Percentiles rank a stretch among this genome's conserved stretches.
Evolutionary conservation across 1,284 basidiomycete species (phyloP).

Genomic region (Malassezia japonica): DNA sequence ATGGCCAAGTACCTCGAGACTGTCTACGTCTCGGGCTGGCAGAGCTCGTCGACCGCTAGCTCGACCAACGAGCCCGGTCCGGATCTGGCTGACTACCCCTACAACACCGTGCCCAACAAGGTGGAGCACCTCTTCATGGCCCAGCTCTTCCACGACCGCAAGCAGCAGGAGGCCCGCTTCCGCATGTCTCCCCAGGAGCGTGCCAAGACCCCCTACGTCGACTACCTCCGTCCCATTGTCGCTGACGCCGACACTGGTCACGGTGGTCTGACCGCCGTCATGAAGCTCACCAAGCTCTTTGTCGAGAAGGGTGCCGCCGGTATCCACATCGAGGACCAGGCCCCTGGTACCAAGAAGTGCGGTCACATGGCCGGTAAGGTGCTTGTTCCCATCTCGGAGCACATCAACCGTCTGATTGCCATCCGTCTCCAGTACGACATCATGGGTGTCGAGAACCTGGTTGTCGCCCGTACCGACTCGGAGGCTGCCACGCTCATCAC

Average conservation of each 20-base stretch:
- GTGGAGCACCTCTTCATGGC: slow-evolving; percentile 48
- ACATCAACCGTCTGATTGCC: slow-evolving; percentile 68
- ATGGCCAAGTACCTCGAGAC: slow-evolving; percentile 49
- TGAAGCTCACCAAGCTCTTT: slow-evolving; percentile 89
- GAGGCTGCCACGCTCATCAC: slow-evolving; percentile 94
- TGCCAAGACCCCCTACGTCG: slow-evolving; percentile 43
- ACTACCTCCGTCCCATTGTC: slow-evolving; percentile 46
- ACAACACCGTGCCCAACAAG: slow-evolving; percentile 78
- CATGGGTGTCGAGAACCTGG: slow-evolving; percentile 67
- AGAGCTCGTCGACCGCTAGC: slow-evolving; percentile 44
- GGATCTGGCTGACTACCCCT: slow-evolving; percentile 78
- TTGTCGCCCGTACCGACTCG: slow-evolving; percentile 66
- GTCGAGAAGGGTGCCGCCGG: slow-evolving; percentile 80
- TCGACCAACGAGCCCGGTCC: slow-evolving; percentile 48
- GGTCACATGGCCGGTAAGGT: slow-evolving; percentile 65
- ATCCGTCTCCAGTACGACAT: slow-evolving; percentile 70
- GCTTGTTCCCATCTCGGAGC: slow-evolving; percentile 60
- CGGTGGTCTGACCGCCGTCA: slow-evolving; percentile 83
- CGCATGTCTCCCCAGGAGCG: slow-evolving; percentile 32
- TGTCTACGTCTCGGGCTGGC: slow-evolving; percentile 49
- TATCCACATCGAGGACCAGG: slow-evolving; percentile 83
- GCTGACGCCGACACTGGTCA: slow-evolving; percentile 58
- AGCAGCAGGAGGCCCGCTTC: slow-evolving; percentile 45
- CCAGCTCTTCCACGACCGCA: slow-evolving; percentile 47
- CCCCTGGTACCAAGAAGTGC: slow-evolving; percentile 67